phyloP scores from a whole-genome alignment of 1,284 basidiomycete species.

The Trichosporon ovoides region DNA sequence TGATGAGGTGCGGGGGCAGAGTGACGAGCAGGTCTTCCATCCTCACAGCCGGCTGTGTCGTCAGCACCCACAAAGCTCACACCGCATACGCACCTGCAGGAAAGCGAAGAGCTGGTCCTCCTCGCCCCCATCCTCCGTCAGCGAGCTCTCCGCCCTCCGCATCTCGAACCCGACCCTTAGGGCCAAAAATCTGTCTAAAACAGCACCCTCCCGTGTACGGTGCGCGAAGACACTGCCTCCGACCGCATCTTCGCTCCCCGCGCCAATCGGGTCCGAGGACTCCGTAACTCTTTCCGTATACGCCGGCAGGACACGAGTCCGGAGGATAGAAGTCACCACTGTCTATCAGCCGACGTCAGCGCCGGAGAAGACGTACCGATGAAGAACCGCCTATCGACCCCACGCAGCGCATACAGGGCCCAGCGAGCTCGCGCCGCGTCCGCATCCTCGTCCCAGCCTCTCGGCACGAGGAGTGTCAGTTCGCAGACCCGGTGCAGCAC shows the following conservation, averaged over 20 bases:
- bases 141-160: constrained; percentile 30
- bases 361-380: constrained; percentile 35
- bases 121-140: constrained; percentile 33
- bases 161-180: constrained; percentile 17
- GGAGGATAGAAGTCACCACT: constrained; percentile 36
- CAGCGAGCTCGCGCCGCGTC: constrained; percentile 31
- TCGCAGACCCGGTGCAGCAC: constrained; percentile 32
- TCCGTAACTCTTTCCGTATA: constrained; percentile 25
- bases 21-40: constrained; percentile 39
- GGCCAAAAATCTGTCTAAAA: constrained; percentile 44
- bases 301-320: constrained; percentile 22
- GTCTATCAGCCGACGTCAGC: background rate
- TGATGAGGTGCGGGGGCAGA: constrained; percentile 26
- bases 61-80: too few species aligned
- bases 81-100: too few species aligned
- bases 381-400: constrained; percentile 38
- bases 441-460: constrained; percentile 30
- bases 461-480: constrained; percentile 33
- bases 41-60: constrained; percentile 33
- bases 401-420: constrained; percentile 31
- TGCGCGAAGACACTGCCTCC: constrained; percentile 28
- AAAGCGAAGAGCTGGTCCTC: constrained; percentile 27
- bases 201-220: constrained; percentile 34
- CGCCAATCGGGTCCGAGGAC: constrained; percentile 32
- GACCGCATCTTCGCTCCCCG: background rate